Conservation (phyloP, 352 stramenopile genomes). For the Phytophthora syringae region DNA sequence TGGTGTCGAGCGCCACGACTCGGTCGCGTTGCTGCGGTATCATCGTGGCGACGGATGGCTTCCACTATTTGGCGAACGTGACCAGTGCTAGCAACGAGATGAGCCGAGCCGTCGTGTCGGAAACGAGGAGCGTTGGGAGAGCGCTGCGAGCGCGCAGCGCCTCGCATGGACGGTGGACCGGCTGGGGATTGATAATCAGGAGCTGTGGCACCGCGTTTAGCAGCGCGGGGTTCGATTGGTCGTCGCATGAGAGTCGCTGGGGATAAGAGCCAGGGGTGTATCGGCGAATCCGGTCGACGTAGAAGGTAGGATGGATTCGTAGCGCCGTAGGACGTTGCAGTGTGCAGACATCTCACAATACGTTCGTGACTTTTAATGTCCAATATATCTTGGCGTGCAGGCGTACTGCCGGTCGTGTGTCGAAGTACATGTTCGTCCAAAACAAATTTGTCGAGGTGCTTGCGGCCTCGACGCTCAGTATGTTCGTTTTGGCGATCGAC, state of each 20-base stretch:
- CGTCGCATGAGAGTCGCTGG: not conserved
- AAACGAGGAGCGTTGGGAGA: not conserved
- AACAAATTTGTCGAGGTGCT: too few species aligned
- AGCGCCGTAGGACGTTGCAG: too few species aligned
- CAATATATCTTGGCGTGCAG: too few species aligned
- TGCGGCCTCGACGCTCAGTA: too few species aligned
- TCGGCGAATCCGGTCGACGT: too few species aligned
- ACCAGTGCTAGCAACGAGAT: constrained; percentile 1
- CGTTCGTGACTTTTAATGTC: too few species aligned
- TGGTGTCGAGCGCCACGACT: not conserved
- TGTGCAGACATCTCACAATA: too few species aligned
- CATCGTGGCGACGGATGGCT: not conserved
- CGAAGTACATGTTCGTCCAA: too few species aligned
- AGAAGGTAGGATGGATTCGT: too few species aligned
- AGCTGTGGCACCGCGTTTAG: not conserved
- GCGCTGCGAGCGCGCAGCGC: not conserved
- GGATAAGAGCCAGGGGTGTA: too few species aligned
- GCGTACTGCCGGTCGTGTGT: too few species aligned
- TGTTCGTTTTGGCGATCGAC: too few species aligned
- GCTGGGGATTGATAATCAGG: not conserved
- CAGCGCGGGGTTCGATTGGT: not conserved
- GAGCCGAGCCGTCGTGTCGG: not conserved
- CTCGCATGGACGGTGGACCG: not conserved
- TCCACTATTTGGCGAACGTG: constrained; percentile 1
- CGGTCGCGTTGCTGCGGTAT: not conserved